A percentile compares a stretch with the other conserved stretches of the same genome.
Evolutionary conservation across 2,329 filamentous ascomycete species (phyloP).

Genomic region (Aspergillus sergii): DNA sequence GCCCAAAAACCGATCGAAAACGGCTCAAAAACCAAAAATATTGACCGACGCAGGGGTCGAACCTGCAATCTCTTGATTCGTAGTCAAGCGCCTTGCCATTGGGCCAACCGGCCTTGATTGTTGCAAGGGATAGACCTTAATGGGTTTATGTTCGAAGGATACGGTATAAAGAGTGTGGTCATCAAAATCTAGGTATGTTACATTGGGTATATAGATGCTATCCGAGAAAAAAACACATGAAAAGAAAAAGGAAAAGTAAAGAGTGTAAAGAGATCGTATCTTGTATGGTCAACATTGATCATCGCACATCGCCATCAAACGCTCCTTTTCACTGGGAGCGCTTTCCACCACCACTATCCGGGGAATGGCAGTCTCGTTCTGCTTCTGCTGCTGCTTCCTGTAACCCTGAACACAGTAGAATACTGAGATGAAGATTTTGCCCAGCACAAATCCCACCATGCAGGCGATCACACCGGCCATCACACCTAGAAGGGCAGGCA

Average conservation of each 20-base stretch:
- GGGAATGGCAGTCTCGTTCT: background rate
- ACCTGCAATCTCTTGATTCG: conserved; percentile 57
- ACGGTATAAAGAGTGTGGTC: background rate
- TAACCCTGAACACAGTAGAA: conserved; percentile 18
- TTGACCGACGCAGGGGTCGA: conserved; percentile 47
- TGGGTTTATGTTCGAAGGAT: background rate
- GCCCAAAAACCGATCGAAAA: background rate
- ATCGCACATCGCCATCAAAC: conserved; percentile 8
- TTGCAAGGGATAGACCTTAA: background rate
- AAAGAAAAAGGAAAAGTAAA: conserved; percentile 4
- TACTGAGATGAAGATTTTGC: conserved; percentile 19
- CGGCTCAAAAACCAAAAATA: conserved; percentile 16
- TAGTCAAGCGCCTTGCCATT: conserved; percentile 55
- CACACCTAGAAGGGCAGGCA: conserved; percentile 43
- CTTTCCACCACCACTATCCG: conserved; percentile 12
- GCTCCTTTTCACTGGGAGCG: conserved; percentile 20
- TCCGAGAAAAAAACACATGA: conserved; percentile 2
- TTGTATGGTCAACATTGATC: background rate
- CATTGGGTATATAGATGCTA: conserved; percentile 11
- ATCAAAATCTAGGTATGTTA: conserved; percentile 5
- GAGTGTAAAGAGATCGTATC: background rate
- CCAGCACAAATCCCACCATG: conserved; percentile 42
- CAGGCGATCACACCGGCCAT: conserved; percentile 41
- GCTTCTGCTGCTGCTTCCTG: background rate
- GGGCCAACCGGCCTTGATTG: conserved; percentile 7